Conservation (phyloP, 345 rosid genomes). For the Citrus cavaleriei region DNA sequence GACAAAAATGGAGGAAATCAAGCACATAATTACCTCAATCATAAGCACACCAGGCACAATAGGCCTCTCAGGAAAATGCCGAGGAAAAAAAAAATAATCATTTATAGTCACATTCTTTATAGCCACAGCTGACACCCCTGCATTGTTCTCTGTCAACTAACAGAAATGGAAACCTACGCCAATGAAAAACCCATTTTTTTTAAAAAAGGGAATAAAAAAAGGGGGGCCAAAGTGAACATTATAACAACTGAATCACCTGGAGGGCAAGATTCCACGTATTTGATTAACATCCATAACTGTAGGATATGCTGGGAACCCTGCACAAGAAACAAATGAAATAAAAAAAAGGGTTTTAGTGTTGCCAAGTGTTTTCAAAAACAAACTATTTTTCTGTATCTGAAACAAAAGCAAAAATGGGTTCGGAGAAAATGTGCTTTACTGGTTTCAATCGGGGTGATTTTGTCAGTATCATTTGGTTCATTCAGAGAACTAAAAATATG, state of each 20-base stretch:
- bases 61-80: slow-evolving; percentile 97
- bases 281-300: slow-evolving; percentile 84
- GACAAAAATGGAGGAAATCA: not conserved
- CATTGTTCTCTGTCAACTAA: slow-evolving; percentile 92
- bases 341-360: not conserved
- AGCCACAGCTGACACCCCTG: slow-evolving; percentile 91
- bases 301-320: slow-evolving; percentile 66
- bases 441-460: slow-evolving; percentile 3
- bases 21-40: slow-evolving; percentile 62
- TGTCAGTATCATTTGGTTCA: not conserved
- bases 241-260: slow-evolving; percentile 32
- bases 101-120: slow-evolving; percentile 94
- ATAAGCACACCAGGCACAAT: slow-evolving; percentile 99
- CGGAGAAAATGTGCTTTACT: not conserved
- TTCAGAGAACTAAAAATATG: not conserved
- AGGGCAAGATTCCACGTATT: slow-evolving; percentile 84
- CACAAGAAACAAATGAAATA: not conserved
- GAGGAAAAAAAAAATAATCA: slow-evolving; percentile 91
- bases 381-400: not conserved
- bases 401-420: not conserved
- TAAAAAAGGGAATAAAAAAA: not conserved
- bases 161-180: slow-evolving; percentile 72
- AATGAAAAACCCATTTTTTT: no score
- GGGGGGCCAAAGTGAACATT: not conserved
- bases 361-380: not conserved